A percentile compares a stretch with the other conserved stretches of the same genome.
Conservation (phyloP, 1,284 basidiomycete genomes). For the Rhodotorula sp. region DNA sequence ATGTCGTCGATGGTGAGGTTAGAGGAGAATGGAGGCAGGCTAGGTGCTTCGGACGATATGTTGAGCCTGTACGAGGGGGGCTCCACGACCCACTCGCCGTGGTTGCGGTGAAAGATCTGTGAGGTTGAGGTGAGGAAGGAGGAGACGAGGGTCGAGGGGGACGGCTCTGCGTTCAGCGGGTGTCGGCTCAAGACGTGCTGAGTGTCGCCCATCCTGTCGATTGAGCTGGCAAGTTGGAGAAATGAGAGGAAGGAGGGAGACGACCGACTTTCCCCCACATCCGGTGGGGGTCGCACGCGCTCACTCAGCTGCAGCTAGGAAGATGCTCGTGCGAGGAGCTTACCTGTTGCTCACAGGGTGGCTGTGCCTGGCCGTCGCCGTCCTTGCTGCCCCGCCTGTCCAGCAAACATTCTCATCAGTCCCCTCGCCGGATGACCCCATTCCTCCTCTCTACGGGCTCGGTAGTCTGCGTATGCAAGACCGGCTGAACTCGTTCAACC, state of each 20-base stretch:
- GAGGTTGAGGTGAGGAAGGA: slow-evolving; percentile 22
- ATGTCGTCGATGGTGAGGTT: slow-evolving; percentile 18
- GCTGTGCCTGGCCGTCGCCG: too few relatives aligned
- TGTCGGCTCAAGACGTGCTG: slow-evolving; percentile 24
- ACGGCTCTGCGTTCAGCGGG: slow-evolving; percentile 40
- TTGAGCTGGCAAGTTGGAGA: too few relatives aligned
- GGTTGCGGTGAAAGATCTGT: slow-evolving; percentile 36
- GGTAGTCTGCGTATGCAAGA: background rate
- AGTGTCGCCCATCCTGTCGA: background rate
- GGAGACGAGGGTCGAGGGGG: background rate
- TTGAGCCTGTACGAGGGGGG: background rate
- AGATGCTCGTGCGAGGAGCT: too few relatives aligned
- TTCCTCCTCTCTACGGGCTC: too few relatives aligned
- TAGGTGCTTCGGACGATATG: slow-evolving; percentile 16
- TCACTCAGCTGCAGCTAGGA: too few relatives aligned
- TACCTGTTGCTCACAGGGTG: too few relatives aligned
- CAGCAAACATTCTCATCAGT: background rate
- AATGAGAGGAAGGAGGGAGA: background rate
- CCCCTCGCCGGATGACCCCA: too few relatives aligned
- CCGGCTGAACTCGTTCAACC: too few relatives aligned
- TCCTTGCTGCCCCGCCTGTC: too few relatives aligned
- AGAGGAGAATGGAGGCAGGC: background rate
- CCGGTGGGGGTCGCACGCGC: too few relatives aligned
- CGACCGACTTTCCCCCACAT: background rate
- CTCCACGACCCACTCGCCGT: slow-evolving; percentile 22